Conservation (phyloP, 1,284 basidiomycete genomes). For the Cryptococcus wingfieldii region DNA sequence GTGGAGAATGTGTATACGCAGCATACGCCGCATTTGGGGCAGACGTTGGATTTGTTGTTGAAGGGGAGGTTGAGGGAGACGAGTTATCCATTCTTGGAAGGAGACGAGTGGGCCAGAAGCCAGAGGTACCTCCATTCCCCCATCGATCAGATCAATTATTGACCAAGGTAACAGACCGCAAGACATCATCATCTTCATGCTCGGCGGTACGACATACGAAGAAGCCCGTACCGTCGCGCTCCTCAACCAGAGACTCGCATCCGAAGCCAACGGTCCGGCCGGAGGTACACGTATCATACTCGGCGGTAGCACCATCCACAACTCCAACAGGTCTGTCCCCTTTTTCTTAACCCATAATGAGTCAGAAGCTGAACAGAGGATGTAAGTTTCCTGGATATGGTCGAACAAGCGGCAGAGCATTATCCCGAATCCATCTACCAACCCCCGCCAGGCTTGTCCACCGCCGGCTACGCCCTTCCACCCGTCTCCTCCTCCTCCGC, state of each 20-base stretch:
- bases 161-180: conserved; percentile 62
- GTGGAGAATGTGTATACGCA: conserved; percentile 99
- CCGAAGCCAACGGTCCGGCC: conserved; percentile 45
- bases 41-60: conserved; percentile 86
- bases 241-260: conserved; percentile 70
- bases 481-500: conserved; percentile 54
- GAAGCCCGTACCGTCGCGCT: conserved; percentile 78
- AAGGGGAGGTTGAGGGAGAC: conserved; percentile 80
- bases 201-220: conserved; percentile 90
- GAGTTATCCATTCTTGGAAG: conserved; percentile 84
- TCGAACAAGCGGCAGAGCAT: conserved; percentile 41
- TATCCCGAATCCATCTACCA: conserved; percentile 46
- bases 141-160: not conserved
- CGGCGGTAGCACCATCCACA: conserved; percentile 88
- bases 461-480: conserved; percentile 44
- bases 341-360: not conserved
- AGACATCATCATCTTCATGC: conserved; percentile 90
- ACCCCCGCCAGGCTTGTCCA: conserved; percentile 10
- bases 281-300: conserved; percentile 68
- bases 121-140: conserved; percentile 32
- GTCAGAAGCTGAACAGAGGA: not conserved
- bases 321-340: conserved; percentile 65
- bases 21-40: conserved; percentile 86
- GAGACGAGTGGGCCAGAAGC: conserved; percentile 50
- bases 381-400: conserved; percentile 49